Base-by-base conservation (phyloP, 129 eudicot species). In the Apium graveolens region DNA sequence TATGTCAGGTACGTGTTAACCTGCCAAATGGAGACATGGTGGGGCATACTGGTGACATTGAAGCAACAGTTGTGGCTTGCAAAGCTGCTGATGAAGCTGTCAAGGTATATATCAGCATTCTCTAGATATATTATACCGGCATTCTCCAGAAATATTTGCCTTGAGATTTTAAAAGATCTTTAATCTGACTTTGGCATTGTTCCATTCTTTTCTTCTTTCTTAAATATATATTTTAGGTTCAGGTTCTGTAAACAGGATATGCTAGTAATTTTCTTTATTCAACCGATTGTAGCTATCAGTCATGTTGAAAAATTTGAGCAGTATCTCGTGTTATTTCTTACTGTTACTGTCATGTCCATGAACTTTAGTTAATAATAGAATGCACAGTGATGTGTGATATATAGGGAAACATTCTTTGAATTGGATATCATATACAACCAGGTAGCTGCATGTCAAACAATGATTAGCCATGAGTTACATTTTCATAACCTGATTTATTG, bases 1-100 rank as follows among this genome's bases (percentile, higher is more conserved):
- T 7, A 24, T 80, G 29, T 78, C 24, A 94, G 98, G 91, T 91
- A 32, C 98, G 98, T 70, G 97, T 94, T 70, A 94, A 94, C 90
- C 83, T 94, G 21, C 98, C 98, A 46, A 94, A 91, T 73, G 80
- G 93, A 48, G 98, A 94, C 84, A 94, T 94, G 98, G 98, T 94
- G 74, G 98, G 98, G 77, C 98, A 91, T 82, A 94, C 97, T 2
- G 97, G 98, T 82, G 98, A 94, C 46, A 85, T 91, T 80, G 84
- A 88, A 41, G 98, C 98, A 17, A 94, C 98, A 38, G 55, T 94
- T 79, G 96, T 88, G 73, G 96, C 90, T 70, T 94, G 98, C 89
- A 86, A 94, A 79, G 93, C 97, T 82, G 97, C 98, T 80, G 98
- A 94, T 87, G 92, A 88, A 35, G 98, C 93, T 57, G 98, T 94